Conservation (phyloP, 371 early-diverging fungal genomes). For the Mucor racemosus region DNA sequence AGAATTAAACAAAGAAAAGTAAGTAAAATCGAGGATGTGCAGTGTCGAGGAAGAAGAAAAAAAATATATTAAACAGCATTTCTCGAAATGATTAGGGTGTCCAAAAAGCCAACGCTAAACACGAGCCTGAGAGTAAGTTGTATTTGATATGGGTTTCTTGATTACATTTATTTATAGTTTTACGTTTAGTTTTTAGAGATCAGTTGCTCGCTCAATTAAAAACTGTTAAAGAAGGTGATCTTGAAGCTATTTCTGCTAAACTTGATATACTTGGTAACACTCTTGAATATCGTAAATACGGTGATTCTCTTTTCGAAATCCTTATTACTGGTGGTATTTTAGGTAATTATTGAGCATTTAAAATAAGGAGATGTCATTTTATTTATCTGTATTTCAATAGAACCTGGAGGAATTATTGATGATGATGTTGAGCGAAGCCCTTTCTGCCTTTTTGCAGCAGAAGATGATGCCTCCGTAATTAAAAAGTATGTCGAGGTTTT, state of each 20-base stretch:
- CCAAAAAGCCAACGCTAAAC: slow-evolving; percentile 84
- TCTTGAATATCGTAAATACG: slow-evolving; percentile 93
- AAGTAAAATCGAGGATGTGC: slow-evolving; percentile 10
- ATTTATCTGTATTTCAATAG: slow-evolving; percentile 41
- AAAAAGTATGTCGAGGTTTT: slow-evolving; percentile 81
- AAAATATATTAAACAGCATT: not conserved
- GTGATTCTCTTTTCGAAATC: slow-evolving; percentile 91
- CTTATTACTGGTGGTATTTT: slow-evolving; percentile 89
- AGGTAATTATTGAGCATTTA: slow-evolving; percentile 48
- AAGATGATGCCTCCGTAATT: slow-evolving; percentile 73
- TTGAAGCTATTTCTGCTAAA: slow-evolving; percentile 69
- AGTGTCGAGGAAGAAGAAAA: not conserved
- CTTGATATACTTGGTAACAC: slow-evolving; percentile 86
- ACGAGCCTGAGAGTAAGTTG: slow-evolving; percentile 78
- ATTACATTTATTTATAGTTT: not conserved
- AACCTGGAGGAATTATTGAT: slow-evolving; percentile 89
- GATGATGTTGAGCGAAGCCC: slow-evolving; percentile 82
- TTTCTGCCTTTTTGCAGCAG: slow-evolving; percentile 83
- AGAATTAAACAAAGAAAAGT: slow-evolving; percentile 83
- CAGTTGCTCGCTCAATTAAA: slow-evolving; percentile 68
- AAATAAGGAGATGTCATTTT: not conserved
- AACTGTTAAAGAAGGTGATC: slow-evolving; percentile 67
- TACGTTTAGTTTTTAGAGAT: slow-evolving; percentile 70
- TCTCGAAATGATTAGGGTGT: slow-evolving; percentile 62
- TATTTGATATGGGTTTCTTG: not conserved